Evolutionary conservation across 495 filamentous ascomycete species (phyloP).

Genomic region (Aspergillus sclerotiicarbonarius): DNA sequence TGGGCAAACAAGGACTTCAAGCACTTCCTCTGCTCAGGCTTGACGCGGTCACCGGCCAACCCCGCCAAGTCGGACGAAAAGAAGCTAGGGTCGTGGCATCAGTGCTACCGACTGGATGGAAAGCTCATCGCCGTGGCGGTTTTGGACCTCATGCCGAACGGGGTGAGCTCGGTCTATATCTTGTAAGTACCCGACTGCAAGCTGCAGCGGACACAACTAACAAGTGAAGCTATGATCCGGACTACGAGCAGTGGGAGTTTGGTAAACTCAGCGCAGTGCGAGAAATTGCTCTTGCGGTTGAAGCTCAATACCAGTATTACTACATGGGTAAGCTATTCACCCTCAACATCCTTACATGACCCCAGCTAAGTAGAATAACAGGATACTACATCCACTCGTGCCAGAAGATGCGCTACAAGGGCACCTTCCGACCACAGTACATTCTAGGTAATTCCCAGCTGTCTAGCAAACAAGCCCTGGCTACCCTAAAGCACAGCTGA

Average conservation of each 20-base stretch:
- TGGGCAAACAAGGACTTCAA: conserved; percentile 70
- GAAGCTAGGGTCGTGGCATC: conserved; percentile 84
- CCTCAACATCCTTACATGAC: background rate
- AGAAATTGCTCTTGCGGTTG: conserved; percentile 76
- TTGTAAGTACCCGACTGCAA: conserved; percentile 46
- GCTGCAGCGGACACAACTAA: background rate
- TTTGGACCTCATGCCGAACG: conserved; percentile 80
- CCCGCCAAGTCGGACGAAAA: conserved; percentile 48
- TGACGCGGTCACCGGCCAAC: conserved; percentile 51
- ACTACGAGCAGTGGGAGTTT: conserved; percentile 73
- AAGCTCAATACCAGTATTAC: conserved; percentile 70
- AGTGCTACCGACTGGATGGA: conserved; percentile 91
- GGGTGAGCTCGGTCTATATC: conserved; percentile 92
- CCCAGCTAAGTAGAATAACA: conserved; percentile 17
- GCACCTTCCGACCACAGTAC: conserved; percentile 76
- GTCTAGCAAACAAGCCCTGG: background rate
- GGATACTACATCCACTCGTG: conserved; percentile 72
- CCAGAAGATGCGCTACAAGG: conserved; percentile 88
- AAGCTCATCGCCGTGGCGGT: conserved; percentile 85
- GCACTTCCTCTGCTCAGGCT: conserved; percentile 84
- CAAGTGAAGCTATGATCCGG: conserved; percentile 66
- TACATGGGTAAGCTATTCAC: conserved; percentile 62
- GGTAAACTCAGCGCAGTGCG: conserved; percentile 86
- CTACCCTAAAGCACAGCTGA: background rate
- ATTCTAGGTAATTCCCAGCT: conserved; percentile 56